Percentiles rank a stretch among this genome's conserved stretches.
These are phyloP conservation scores for Fusarium ambrosium DNA, from an alignment of 2,329 filamentous ascomycete species.

Conservation along the genomic window DNA sequence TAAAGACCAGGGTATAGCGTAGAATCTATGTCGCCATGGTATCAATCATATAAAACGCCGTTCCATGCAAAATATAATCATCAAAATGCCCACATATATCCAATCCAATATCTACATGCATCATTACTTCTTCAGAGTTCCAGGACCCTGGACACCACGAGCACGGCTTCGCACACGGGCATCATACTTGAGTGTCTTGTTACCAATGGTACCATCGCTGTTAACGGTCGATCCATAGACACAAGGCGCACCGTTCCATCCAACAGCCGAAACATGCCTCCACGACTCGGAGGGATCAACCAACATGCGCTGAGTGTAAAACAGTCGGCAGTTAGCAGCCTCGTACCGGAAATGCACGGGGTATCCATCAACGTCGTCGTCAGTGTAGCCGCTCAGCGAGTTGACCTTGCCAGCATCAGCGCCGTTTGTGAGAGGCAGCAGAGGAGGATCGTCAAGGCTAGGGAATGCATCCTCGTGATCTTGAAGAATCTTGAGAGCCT, in stretches of 20 bases:
- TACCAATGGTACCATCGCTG: constrained; percentile 34
- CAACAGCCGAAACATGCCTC: constrained; percentile 49
- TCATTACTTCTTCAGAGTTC: constrained; percentile 27
- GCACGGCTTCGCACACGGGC: constrained; percentile 39
- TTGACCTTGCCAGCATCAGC: constrained; percentile 38
- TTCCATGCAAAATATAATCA: neutral
- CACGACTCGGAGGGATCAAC: constrained; percentile 66
- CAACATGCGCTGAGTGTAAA: constrained; percentile 68
- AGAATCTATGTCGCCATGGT: neutral
- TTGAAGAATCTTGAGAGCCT: constrained; percentile 15
- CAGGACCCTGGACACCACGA: constrained; percentile 30
- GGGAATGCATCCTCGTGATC: constrained; percentile 31
- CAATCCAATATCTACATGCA: neutral
- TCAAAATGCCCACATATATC: neutral
- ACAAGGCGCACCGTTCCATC: constrained; percentile 35
- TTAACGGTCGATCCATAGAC: constrained; percentile 38
- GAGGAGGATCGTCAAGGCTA: constrained; percentile 25
- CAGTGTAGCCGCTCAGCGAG: constrained; percentile 34
- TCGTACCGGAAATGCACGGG: constrained; percentile 70
- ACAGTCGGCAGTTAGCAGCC: constrained; percentile 72
- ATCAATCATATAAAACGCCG: constrained; percentile 2
- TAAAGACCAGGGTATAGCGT: constrained; percentile 1
- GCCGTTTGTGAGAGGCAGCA: constrained; percentile 53
- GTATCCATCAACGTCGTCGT: constrained; percentile 42
- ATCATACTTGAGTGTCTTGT: constrained; percentile 34